Evolutionary conservation across 331 rosid species (phyloP).

Genomic region (Malus hybrid): DNA sequence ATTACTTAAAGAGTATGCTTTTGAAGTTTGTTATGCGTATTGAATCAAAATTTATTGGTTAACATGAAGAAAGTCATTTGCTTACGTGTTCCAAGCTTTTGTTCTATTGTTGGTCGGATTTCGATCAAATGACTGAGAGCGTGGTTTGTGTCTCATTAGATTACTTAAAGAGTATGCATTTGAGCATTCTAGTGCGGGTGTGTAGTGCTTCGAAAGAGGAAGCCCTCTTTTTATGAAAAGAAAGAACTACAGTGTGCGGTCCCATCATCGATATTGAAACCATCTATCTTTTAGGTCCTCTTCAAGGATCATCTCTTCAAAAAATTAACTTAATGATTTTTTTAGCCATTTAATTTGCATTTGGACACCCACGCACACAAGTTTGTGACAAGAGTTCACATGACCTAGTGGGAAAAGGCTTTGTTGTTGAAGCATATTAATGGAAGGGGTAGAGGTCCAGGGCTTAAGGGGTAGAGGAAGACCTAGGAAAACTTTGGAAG

Average conservation of each 20-base stretch:
- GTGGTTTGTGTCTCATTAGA: not conserved
- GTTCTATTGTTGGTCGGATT: not conserved
- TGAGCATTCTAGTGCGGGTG: not conserved
- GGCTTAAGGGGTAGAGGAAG: too few relatives aligned
- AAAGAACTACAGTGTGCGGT: not conserved
- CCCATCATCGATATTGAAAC: too few relatives aligned
- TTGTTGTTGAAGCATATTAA: too few relatives aligned
- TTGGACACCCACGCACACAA: too few relatives aligned
- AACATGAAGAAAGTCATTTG: not conserved
- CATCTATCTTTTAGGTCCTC: too few relatives aligned
- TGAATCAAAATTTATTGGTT: not conserved
- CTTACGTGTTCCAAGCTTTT: not conserved
- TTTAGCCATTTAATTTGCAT: too few relatives aligned
- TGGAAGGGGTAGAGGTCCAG: too few relatives aligned
- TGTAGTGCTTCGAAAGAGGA: not conserved
- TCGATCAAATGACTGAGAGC: not conserved
- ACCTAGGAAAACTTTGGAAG: too few relatives aligned
- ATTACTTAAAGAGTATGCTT: not conserved
- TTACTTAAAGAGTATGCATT: not conserved
- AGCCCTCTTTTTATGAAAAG: not conserved
- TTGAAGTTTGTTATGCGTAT: not conserved
- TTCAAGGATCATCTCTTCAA: too few relatives aligned
- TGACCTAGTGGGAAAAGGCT: too few relatives aligned
- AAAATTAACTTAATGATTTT: too few relatives aligned
- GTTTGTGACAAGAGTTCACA: not conserved